Percentiles rank a stretch among this genome's conserved stretches.
These are phyloP conservation scores for Euphorbia pulcherrima DNA, from an alignment of 345 rosid genomes.

Conservation along the genomic window DNA sequence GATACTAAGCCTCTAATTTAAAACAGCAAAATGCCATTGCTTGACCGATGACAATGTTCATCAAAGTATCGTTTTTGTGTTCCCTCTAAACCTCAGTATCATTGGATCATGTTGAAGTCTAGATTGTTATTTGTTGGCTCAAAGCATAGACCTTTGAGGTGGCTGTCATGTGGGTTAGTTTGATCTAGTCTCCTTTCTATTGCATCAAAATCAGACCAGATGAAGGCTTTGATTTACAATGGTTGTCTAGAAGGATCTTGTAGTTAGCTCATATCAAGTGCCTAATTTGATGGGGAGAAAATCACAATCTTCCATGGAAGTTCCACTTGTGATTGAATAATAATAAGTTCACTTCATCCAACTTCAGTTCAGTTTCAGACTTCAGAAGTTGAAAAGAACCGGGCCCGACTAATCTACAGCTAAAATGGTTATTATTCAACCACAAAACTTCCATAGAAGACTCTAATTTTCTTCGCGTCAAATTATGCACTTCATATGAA, in stretches of 20 bases:
- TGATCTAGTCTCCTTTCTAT: no score
- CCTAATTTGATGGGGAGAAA: background rate
- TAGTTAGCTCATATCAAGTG: background rate
- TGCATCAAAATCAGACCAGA: background rate
- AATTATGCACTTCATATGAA: background rate
- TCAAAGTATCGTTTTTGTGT: background rate
- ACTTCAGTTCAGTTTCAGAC: no score
- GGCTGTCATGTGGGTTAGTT: background rate
- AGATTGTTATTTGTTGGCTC: background rate
- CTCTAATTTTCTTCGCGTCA: no score
- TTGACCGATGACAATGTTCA: background rate
- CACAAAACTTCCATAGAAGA: background rate
- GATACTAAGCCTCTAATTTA: background rate
- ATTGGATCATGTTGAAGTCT: background rate
- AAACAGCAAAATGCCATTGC: background rate
- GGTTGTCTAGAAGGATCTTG: background rate
- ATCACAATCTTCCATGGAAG: background rate
- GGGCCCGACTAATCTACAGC: no score
- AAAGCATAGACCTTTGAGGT: background rate
- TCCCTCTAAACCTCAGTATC: background rate
- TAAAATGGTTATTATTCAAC: no score
- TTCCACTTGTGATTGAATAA: background rate
- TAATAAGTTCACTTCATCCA: no score
- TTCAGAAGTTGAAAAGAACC: no score
- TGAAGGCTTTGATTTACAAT: background rate